Conservation (phyloP, 257 asterid species). For the Solanum ahanhuiri region DNA sequence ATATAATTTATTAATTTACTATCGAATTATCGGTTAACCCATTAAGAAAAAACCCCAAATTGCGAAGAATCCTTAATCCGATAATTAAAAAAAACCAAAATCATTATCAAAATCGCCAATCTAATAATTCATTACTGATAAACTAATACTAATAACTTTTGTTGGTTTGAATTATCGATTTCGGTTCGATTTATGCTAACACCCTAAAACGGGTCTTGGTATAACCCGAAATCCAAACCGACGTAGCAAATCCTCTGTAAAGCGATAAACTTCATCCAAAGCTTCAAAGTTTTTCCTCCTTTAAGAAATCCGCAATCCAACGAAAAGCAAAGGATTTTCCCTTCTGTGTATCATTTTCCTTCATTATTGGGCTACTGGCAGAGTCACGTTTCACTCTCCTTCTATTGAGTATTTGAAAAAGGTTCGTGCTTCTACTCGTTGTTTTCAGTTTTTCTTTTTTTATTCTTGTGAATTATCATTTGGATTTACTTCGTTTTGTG, state of each 20-base stretch:
- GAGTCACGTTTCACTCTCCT: not conserved
- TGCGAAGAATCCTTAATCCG: no score
- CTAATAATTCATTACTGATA: no score
- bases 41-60: no score
- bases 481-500: not conserved
- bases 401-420: not conserved
- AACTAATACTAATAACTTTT: no score
- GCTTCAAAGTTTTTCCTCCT: not conserved
- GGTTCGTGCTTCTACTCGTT: not conserved
- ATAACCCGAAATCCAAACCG: not conserved
- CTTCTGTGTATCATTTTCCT: not conserved
- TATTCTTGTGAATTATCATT: not conserved
- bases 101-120: no score
- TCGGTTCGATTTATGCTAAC: not conserved
- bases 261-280: not conserved
- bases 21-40: fast-evolving
- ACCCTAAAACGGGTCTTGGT: not conserved
- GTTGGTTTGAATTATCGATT: not conserved
- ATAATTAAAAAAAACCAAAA: no score
- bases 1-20: no score
- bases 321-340: not conserved
- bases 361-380: not conserved
- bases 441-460: not conserved
- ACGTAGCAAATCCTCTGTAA: not conserved
- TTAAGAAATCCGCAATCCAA: not conserved